These are phyloP conservation scores for Rhodotorula toruloides DNA, from an alignment of 768 basidiomycete species.

Conservation along the genomic window DNA sequence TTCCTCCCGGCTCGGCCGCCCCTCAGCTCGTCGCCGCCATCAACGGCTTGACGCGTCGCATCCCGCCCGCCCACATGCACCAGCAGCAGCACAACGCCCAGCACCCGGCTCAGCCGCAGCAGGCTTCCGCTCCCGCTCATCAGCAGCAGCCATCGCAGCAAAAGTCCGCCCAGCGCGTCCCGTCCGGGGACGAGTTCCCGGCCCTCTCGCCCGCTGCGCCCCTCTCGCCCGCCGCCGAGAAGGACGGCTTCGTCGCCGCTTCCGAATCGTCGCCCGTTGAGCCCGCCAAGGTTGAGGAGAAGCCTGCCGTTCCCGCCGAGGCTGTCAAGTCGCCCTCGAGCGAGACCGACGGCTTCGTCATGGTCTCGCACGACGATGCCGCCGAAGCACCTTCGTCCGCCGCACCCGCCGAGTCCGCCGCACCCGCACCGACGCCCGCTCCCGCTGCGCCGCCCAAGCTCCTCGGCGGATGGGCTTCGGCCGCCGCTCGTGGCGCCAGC, in stretches of 20 bases:
- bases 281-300: background rate
- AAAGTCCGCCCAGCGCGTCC: background rate
- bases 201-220: conserved; percentile 21
- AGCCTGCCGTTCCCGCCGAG: background rate
- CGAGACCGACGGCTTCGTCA: conserved; percentile 23
- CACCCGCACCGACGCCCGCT: background rate
- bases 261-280: background rate
- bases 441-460: conserved; percentile 3
- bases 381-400: too few relatives aligned
- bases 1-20: conserved; percentile 16
- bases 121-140: background rate
- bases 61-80: conserved; percentile 18
- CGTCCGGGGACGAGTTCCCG: conserved; percentile 27
- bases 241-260: background rate
- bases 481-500: conserved; percentile 27
- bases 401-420: background rate
- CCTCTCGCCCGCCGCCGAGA: conserved; percentile 4
- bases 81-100: background rate
- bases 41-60: conserved; percentile 33
- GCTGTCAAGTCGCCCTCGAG: background rate
- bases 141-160: conserved; percentile 1
- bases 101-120: background rate
- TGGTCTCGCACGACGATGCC: conserved; percentile 24
- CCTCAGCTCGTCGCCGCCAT: conserved; percentile 39
- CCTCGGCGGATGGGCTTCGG: conserved; percentile 23